Conservation (phyloP, 495 filamentous ascomycete genomes). For the Xylaria castorea region DNA sequence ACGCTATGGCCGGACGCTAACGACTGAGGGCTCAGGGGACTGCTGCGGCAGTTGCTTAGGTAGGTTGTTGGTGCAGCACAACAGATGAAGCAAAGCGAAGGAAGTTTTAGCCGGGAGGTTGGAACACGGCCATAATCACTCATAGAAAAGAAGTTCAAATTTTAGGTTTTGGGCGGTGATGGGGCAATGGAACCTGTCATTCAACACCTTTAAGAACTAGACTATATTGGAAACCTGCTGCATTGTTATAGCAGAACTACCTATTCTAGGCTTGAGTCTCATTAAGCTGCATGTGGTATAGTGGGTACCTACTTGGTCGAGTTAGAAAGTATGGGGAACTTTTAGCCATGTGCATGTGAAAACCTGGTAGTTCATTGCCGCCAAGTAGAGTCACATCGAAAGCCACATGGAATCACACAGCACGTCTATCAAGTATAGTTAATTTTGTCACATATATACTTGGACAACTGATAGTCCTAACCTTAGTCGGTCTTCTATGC, state of each 20-base stretch:
- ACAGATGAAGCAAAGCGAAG: not conserved
- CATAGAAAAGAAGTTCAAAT: not conserved
- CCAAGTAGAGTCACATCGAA: slow-evolving; percentile 3
- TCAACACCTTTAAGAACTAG: not conserved
- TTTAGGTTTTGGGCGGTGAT: too few relatives aligned
- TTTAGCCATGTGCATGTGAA: not conserved
- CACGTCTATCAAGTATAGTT: too few relatives aligned
- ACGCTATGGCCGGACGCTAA: slow-evolving; percentile 11
- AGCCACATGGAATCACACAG: not conserved
- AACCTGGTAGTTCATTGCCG: not conserved
- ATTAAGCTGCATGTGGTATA: slow-evolving; percentile 6
- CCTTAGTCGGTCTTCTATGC: too few relatives aligned
- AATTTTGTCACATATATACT: too few relatives aligned
- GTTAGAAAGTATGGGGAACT: not conserved
- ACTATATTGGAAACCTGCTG: not conserved
- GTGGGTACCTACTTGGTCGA: not conserved
- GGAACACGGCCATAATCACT: not conserved
- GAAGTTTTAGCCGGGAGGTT: not conserved
- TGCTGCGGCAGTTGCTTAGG: not conserved
- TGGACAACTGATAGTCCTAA: too few relatives aligned
- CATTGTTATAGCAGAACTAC: not conserved
- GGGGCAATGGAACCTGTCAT: not conserved
- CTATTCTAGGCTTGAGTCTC: not conserved
- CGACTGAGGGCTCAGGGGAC: slow-evolving; percentile 3
- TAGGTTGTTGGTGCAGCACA: not conserved